These are phyloP conservation scores for Botrytis cinerea DNA, from an alignment of 2,329 filamentous ascomycete species.

Conservation along the genomic window DNA sequence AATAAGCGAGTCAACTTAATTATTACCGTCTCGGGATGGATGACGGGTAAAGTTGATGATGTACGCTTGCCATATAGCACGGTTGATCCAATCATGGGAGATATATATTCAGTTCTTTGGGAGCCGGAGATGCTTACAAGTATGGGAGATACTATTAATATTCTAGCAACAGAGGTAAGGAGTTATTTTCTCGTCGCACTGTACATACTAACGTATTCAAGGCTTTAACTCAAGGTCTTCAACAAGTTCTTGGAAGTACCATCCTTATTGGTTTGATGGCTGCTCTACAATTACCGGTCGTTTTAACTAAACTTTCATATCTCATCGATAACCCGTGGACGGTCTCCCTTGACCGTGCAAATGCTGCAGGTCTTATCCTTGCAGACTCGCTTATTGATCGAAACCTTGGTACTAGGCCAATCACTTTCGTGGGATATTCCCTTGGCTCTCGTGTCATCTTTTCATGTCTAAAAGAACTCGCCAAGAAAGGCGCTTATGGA, in stretches of 20 bases:
- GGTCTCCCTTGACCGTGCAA: slow-evolving; percentile 90
- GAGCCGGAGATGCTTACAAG: slow-evolving; percentile 97
- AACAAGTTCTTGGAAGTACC: slow-evolving; percentile 90
- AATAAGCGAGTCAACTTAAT: slow-evolving; percentile 97
- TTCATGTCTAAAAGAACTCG: slow-evolving; percentile 83
- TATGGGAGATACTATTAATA: slow-evolving; percentile 98
- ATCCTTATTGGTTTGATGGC: slow-evolving; percentile 89
- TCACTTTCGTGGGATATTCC: slow-evolving; percentile 94
- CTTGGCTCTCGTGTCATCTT: slow-evolving; percentile 91
- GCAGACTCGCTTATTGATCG: slow-evolving; percentile 92
- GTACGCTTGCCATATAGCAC: slow-evolving; percentile 95
- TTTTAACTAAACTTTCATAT: slow-evolving; percentile 91
- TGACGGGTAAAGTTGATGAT: slow-evolving; percentile 97
- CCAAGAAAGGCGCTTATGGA: slow-evolving; percentile 79
- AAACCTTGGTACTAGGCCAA: slow-evolving; percentile 85
- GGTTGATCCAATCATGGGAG: slow-evolving; percentile 95
- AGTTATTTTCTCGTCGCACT: neutral
- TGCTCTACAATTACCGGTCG: slow-evolving; percentile 85
- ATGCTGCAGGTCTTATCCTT: slow-evolving; percentile 83
- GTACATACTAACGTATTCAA: slow-evolving; percentile 45
- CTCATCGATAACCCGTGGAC: slow-evolving; percentile 98
- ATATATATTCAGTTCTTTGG: slow-evolving; percentile 96
- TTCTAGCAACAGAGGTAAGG: slow-evolving; percentile 89
- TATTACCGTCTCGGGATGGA: slow-evolving; percentile 94
- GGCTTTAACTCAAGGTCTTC: slow-evolving; percentile 93